Conservation (phyloP, 1,284 basidiomycete genomes). For the Ceratobasidium sp. region DNA sequence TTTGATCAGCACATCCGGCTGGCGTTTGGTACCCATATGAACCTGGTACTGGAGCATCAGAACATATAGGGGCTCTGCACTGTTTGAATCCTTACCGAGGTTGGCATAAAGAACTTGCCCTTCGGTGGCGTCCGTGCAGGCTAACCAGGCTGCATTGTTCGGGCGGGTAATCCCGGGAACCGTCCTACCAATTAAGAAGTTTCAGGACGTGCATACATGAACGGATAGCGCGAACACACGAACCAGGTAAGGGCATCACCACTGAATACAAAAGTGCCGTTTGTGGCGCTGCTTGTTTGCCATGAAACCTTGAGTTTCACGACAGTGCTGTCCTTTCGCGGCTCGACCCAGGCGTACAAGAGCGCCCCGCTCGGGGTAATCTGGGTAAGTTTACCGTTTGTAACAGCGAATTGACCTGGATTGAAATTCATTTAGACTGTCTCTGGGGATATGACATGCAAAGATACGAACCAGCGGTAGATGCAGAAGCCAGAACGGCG, state of each 20-base stretch:
- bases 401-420: constrained; percentile 58
- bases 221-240: constrained; percentile 48
- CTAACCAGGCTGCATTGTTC: constrained; percentile 52
- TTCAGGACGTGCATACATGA: constrained; percentile 1
- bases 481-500: constrained; percentile 47
- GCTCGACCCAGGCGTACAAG: constrained; percentile 68
- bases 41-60: constrained; percentile 13
- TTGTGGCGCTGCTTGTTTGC: constrained; percentile 63
- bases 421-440: constrained; percentile 66
- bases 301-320: constrained; percentile 68
- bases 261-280: constrained; percentile 54
- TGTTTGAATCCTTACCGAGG: constrained; percentile 61
- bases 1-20: constrained; percentile 68
- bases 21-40: constrained; percentile 70
- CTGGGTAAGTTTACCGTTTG: constrained; percentile 47
- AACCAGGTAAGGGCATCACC: constrained; percentile 55
- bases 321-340: constrained; percentile 64
- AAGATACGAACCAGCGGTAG: constrained; percentile 46
- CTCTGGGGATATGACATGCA: background rate
- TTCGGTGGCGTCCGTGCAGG: constrained; percentile 65
- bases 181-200: constrained; percentile 26
- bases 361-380: constrained; percentile 43
- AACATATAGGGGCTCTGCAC: background rate
- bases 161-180: constrained; percentile 35
- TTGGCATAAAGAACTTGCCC: constrained; percentile 70